These are phyloP conservation scores for Fraxinus greggii DNA, from an alignment of 305 asterid species.

Conservation along the genomic window DNA sequence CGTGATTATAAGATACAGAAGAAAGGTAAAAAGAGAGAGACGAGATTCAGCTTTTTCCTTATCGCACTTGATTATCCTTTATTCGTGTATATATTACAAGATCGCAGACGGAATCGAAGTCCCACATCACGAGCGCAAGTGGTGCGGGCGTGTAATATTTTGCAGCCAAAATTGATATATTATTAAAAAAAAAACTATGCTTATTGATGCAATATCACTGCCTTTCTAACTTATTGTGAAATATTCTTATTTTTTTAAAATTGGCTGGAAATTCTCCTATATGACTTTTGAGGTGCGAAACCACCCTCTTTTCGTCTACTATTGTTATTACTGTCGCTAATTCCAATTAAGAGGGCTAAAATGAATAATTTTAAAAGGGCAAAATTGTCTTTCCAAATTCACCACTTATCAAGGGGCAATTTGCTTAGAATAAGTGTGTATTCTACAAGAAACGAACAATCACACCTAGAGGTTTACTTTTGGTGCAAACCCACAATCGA, in stretches of 20 bases:
- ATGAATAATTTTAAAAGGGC: background rate
- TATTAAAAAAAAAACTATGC: no score
- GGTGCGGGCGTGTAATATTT: background rate
- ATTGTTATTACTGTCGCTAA: no score
- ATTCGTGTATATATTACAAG: background rate
- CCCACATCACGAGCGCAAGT: background rate
- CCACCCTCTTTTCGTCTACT: no score
- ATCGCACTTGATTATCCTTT: background rate
- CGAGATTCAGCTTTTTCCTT: background rate
- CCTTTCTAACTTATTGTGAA: no score
- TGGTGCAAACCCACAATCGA: background rate
- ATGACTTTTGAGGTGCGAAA: no score
- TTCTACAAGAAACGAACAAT: background rate
- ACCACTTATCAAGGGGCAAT: background rate
- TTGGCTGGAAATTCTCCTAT: no score
- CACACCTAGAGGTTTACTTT: background rate
- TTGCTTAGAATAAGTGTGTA: background rate
- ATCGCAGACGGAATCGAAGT: background rate
- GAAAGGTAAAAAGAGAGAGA: background rate
- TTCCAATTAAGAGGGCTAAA: background rate
- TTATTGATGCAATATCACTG: no score
- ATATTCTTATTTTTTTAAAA: no score
- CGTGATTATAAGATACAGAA: background rate
- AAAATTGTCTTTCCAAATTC: background rate
- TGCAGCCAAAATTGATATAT: background rate